Base-by-base conservation (phyloP, 2,329 filamentous ascomycete genomes). In the Dothideomycetes sp. region DNA sequence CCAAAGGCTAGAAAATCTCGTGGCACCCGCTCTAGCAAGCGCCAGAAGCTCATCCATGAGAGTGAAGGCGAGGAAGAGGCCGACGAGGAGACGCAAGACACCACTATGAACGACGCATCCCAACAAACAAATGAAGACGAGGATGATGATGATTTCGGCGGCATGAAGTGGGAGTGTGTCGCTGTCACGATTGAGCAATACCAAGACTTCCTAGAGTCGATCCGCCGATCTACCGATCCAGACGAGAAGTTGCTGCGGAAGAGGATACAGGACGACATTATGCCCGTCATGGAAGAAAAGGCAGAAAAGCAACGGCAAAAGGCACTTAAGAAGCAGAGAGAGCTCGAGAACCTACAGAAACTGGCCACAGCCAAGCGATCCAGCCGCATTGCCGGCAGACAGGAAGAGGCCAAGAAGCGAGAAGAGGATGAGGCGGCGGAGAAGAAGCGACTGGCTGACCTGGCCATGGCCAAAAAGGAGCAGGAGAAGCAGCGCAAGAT, bases 321-420 rank as follows among this genome's bases (percentile, higher is more conserved):
- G 59, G 66, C 69, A 64, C 77, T 63, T 72, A 85, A 67, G 68
- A 81, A 81, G 50, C 77, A 93, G 56, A 84, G 80, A 46, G 89
- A 96, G 52, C 62, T 94, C 16, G 68, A 86, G 38, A 86, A 79
- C 49, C 61, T 94, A 48, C 81, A 89, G 50, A 89, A 91, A 57
- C 73, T 96, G 63, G 86, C 86, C n/a, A 84, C 81, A 41, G 89
- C 91, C 3, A 98, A 98, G 64, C 73, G 91, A 46, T 98, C 91
- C 1, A 94, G 85, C 52, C 78, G 91, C 46, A 77, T 98, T 49
- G 88, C 89, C 14, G 74, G 75, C 47, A 93, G 86, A 55, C 67
- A 78, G 24, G 87, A 95, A 55, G 81, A 77, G 47, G 83, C 87
- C 53, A 80, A 77, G 49, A 70, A 81, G 45, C 79, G 89, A 34